phyloP scores from a whole-genome alignment of 441 rosid genomes.

The Aquilaria agallochum region DNA sequence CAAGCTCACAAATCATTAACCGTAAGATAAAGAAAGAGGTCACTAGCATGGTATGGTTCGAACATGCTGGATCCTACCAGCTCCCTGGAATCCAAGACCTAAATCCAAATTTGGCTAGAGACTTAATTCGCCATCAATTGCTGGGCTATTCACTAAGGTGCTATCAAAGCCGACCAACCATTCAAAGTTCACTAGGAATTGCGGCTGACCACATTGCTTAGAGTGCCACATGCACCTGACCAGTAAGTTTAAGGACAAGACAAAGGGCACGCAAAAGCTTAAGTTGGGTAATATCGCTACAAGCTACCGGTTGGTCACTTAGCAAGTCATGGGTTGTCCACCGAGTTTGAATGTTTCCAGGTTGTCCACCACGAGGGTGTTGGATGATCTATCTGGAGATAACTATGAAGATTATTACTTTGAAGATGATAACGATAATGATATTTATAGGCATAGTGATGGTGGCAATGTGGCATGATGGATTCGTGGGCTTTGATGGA shows the following conservation, averaged over 20 bases:
- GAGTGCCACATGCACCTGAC: slow-evolving; percentile 42
- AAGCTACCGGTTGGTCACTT: slow-evolving; percentile 27
- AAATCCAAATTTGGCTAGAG: slow-evolving; percentile 28
- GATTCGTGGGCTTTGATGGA: background rate
- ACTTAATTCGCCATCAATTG: slow-evolving; percentile 32
- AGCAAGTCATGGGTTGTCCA: slow-evolving; percentile 37
- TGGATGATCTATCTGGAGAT: slow-evolving; percentile 29
- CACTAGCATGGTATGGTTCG: slow-evolving; percentile 66
- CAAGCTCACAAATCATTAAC: background rate
- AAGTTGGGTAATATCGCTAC: slow-evolving; percentile 38
- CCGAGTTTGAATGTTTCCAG: slow-evolving; percentile 25
- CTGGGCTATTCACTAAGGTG: slow-evolving; percentile 40
- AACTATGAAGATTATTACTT: slow-evolving; percentile 4
- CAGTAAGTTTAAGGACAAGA: slow-evolving; percentile 44
- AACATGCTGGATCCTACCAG: slow-evolving; percentile 44
- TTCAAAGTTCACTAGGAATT: slow-evolving; percentile 66
- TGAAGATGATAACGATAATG: background rate
- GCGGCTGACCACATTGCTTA: slow-evolving; percentile 32
- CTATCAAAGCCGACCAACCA: slow-evolving; percentile 51
- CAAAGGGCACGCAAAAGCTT: slow-evolving; percentile 47
- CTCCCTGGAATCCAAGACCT: slow-evolving; percentile 39
- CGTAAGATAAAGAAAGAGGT: slow-evolving; percentile 61
- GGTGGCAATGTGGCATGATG: background rate
- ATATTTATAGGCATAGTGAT: background rate
- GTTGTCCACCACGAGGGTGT: slow-evolving; percentile 43